Conservation (phyloP, 345 rosid genomes). For the Theobroma cacao region DNA sequence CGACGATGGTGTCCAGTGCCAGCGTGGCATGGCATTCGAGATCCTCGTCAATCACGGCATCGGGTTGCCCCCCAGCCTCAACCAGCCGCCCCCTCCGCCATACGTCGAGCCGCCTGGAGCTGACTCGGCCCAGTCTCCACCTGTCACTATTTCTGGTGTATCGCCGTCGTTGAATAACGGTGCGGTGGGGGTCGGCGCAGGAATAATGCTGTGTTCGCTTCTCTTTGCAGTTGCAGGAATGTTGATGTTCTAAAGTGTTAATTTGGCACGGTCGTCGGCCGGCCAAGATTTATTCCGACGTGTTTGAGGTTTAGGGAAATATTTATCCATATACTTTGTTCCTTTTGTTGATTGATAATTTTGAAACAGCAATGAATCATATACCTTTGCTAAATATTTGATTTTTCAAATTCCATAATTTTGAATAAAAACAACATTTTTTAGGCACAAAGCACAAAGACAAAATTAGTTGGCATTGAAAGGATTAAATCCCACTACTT, state of each 20-base stretch:
- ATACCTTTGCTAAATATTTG: too few species aligned
- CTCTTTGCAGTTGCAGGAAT: conserved; percentile 6
- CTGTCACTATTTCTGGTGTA: conserved; percentile 24
- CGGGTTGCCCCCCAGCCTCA: conserved; percentile 67
- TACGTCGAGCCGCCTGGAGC: conserved; percentile 43
- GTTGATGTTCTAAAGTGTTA: background rate
- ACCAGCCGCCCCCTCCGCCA: conserved; percentile 71
- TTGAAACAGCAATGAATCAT: background rate
- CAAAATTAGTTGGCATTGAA: too few species aligned
- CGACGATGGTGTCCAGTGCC: conserved; percentile 54
- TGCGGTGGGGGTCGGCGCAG: conserved; percentile 11
- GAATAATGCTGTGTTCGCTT: conserved; percentile 15
- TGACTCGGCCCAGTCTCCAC: conserved; percentile 34
- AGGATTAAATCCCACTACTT: too few species aligned
- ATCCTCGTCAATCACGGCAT: conserved; percentile 50
- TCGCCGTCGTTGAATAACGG: conserved; percentile 18
- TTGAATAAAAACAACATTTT: too few species aligned
- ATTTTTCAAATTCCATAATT: too few species aligned
- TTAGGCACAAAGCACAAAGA: too few species aligned
- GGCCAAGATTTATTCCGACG: background rate
- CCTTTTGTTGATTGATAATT: background rate
- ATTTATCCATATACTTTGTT: background rate
- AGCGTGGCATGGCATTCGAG: conserved; percentile 52
- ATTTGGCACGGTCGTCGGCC: background rate
- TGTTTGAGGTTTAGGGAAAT: background rate